phyloP scores from a whole-genome alignment of 2,329 filamentous ascomycete species.

The Ceratocystis smalleyi region DNA sequence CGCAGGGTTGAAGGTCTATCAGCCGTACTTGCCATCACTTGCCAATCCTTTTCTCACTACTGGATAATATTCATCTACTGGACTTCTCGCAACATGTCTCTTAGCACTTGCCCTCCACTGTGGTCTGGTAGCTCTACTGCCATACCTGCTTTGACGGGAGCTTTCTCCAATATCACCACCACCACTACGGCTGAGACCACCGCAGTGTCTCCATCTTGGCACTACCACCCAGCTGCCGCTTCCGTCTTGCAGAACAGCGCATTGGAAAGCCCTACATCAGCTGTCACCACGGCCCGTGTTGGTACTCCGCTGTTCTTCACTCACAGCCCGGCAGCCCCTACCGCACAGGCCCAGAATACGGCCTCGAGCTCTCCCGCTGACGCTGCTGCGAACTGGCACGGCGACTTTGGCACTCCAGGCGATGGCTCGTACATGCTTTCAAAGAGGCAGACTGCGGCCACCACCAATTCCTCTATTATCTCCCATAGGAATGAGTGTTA shows the following conservation, averaged over 20 bases:
- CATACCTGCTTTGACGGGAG: neutral
- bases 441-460: neutral
- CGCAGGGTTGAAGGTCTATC: too few species aligned
- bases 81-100: neutral
- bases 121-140: neutral
- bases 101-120: neutral
- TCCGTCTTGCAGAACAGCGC: neutral
- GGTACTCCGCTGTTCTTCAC: constrained; percentile 6
- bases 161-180: neutral
- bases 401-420: neutral
- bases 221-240: neutral
- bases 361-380: neutral
- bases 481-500: constrained; percentile 3
- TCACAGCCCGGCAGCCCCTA: neutral
- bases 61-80: neutral
- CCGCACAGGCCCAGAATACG: neutral
- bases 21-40: too few species aligned
- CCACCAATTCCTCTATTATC: neutral
- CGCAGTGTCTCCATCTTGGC: neutral
- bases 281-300: constrained; percentile 1
- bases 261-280: neutral
- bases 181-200: neutral
- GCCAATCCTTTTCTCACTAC: too few species aligned
- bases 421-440: neutral
- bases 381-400: neutral